These are phyloP conservation scores for Pisolithus microcarpus DNA, from an alignment of 768 basidiomycete species.

Conservation along the genomic window DNA sequence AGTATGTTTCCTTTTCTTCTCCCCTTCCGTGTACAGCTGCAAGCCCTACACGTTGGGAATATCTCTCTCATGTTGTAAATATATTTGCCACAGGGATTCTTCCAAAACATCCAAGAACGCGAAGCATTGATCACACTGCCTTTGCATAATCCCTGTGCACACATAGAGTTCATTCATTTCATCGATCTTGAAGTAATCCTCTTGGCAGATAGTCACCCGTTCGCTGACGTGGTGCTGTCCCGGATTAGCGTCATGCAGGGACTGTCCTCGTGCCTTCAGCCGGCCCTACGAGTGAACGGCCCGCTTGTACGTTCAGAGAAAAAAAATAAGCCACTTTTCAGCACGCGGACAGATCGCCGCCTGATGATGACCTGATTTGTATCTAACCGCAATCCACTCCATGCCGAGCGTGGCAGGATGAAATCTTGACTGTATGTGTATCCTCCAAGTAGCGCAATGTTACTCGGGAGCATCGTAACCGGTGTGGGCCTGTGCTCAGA, in stretches of 20 bases:
- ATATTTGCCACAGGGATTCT: constrained; percentile 13
- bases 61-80: not conserved
- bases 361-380: too few relatives aligned
- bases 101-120: constrained; percentile 11
- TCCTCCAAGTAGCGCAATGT: not conserved
- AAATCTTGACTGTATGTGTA: not conserved
- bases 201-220: not conserved
- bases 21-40: not conserved
- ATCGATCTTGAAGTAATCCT: not conserved
- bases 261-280: not conserved
- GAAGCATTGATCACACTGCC: constrained; percentile 12
- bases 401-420: too few relatives aligned
- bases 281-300: not conserved
- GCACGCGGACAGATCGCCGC: too few relatives aligned
- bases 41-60: not conserved
- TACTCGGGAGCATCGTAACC: not conserved
- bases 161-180: not conserved
- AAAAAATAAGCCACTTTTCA: too few relatives aligned
- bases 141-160: not conserved
- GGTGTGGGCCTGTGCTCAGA: not conserved
- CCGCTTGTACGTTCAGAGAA: too few relatives aligned
- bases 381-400: too few relatives aligned
- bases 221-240: not conserved
- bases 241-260: not conserved
- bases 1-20: constrained; percentile 14